These are phyloP conservation scores for Erysimum cheiri DNA, from an alignment of 441 rosid genomes.

Conservation along the genomic window DNA sequence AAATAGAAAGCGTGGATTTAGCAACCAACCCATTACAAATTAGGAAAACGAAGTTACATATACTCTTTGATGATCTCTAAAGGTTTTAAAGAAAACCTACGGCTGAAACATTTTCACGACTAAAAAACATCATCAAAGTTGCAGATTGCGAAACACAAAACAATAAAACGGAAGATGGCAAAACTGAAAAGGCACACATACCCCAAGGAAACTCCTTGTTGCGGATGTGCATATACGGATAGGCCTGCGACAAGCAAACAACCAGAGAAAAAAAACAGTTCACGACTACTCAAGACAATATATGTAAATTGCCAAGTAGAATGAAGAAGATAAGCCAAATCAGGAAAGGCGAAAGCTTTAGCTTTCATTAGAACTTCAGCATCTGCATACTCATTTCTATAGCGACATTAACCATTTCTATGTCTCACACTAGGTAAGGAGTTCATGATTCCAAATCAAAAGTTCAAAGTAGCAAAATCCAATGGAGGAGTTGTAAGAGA, in stretches of 20 bases:
- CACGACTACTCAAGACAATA: background rate
- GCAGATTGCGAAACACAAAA: background rate
- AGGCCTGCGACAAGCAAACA: conserved; percentile 54
- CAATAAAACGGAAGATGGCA: background rate
- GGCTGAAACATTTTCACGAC: background rate
- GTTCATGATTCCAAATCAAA: background rate
- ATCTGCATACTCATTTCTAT: conserved; percentile 4
- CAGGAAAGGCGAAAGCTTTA: background rate
- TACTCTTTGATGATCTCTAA: background rate
- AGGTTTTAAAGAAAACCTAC: background rate
- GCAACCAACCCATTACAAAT: background rate
- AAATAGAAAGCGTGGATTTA: conserved; percentile 8
- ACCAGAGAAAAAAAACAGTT: background rate
- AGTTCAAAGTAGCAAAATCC: background rate
- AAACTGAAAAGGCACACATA: conserved; percentile 43
- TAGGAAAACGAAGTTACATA: background rate
- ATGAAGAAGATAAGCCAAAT: background rate
- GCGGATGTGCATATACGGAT: conserved; percentile 85
- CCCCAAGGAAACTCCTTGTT: conserved; percentile 99
- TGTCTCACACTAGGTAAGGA: background rate
- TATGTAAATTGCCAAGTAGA: background rate
- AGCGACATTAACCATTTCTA: background rate
- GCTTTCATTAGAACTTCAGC: background rate
- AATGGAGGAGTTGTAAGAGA: conserved; percentile 21
- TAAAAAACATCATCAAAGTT: conserved; percentile 13